Conservation (phyloP, 768 basidiomycete species). For the Naganishia antarctica region DNA sequence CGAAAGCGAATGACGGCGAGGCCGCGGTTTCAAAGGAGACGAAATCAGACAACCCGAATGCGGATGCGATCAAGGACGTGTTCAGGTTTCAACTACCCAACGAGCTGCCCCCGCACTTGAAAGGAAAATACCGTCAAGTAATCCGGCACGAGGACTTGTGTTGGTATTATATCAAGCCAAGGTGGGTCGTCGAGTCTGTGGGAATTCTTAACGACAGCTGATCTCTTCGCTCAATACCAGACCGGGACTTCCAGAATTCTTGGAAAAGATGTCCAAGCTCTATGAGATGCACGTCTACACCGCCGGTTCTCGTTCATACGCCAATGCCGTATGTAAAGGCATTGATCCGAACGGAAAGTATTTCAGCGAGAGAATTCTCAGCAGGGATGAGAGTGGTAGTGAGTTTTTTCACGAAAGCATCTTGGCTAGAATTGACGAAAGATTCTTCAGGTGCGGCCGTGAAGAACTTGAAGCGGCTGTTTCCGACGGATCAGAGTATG, state of each 20-base stretch:
- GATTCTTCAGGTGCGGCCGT: conserved; percentile 58
- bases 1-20: conserved; percentile 30
- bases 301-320: conserved; percentile 97
- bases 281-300: conserved; percentile 99
- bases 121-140: conserved; percentile 25
- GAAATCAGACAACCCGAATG: conserved; percentile 74
- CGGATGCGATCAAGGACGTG: conserved; percentile 84
- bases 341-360: conserved; percentile 82
- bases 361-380: conserved; percentile 82
- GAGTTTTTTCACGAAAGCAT: too few species aligned
- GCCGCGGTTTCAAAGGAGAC: conserved; percentile 27
- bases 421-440: too few species aligned
- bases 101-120: conserved; percentile 58
- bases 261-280: conserved; percentile 63
- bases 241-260: conserved; percentile 77
- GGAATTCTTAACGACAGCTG: too few species aligned
- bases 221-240: conserved; percentile 50
- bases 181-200: conserved; percentile 57
- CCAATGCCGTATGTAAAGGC: conserved; percentile 86
- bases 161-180: conserved; percentile 96
- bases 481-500: conserved; percentile 97
- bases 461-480: conserved; percentile 84
- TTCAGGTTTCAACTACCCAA: conserved; percentile 79
- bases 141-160: conserved; percentile 59
- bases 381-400: conserved; percentile 96